phyloP scores from a whole-genome alignment of 164 flowering plant genomes.

The Vitis vinifera region ASM3070453v1 NC_081823.1:9299001-9299500 shows the following conservation, averaged over 20 bases:
- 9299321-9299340: slow-evolving; percentile 30
- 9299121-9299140: not conserved
- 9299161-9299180: not conserved
- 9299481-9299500: too few relatives aligned
- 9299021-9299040: too few relatives aligned
- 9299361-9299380: slow-evolving; percentile 21
- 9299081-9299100: not conserved
- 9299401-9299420: slow-evolving; percentile 2
- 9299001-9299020: too few relatives aligned
- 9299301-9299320: slow-evolving; percentile 17
- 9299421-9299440: not conserved
- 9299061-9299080: not conserved
- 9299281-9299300: slow-evolving; percentile 47
- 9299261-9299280: slow-evolving; percentile 52
- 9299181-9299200: too few relatives aligned
- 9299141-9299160: not conserved
- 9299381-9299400: slow-evolving; percentile 32
- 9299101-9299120: not conserved
- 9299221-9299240: not conserved
- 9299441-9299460: not conserved
- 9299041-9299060: too few relatives aligned
- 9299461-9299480: not conserved
- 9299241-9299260: slow-evolving; percentile 63
- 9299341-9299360: slow-evolving; percentile 55
- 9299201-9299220: not conserved